phyloP scores from a whole-genome alignment of 176 grass and related monocot genomes.

The Triticum monococcum region DNA sequence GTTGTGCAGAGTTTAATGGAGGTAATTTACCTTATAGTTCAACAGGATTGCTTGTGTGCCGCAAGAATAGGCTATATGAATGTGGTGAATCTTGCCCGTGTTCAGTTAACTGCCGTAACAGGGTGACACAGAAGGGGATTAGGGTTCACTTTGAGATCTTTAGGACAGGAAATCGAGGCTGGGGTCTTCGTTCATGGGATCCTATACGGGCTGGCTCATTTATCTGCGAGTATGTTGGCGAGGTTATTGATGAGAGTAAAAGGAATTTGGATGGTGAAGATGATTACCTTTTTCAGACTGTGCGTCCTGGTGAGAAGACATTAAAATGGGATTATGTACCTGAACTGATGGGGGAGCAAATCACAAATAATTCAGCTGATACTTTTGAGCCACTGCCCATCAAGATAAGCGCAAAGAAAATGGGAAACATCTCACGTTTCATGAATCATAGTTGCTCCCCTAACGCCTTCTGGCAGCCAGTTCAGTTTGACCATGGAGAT shows the following conservation, averaged over 20 bases:
- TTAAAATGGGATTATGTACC: conserved; percentile 82
- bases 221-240: conserved; percentile 81
- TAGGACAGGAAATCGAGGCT: conserved; percentile 75
- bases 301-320: conserved; percentile 61
- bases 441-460: conserved; percentile 91
- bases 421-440: conserved; percentile 77
- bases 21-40: conserved; percentile 85
- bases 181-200: conserved; percentile 93
- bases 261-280: conserved; percentile 57
- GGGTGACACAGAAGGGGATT: conserved; percentile 72
- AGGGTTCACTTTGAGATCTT: conserved; percentile 91
- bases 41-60: conserved; percentile 68
- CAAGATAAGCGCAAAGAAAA: conserved; percentile 80
- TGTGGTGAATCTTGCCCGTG: conserved; percentile 69
- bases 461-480: conserved; percentile 85
- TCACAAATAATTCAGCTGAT: conserved; percentile 41
- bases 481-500: conserved; percentile 82
- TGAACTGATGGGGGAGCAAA: conserved; percentile 66
- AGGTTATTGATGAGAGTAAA: conserved; percentile 56
- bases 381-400: conserved; percentile 64
- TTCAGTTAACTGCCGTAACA: conserved; percentile 76
- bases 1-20: conserved; percentile 61
- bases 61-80: conserved; percentile 73
- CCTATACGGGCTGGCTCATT: conserved; percentile 85
- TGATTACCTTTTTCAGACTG: conserved; percentile 70